Evolutionary conservation across 192 early-diverging fungal genomes (phyloP), one percentile per base, ranked within the genome.

Genomic region (Coemansia sp.): DNA sequence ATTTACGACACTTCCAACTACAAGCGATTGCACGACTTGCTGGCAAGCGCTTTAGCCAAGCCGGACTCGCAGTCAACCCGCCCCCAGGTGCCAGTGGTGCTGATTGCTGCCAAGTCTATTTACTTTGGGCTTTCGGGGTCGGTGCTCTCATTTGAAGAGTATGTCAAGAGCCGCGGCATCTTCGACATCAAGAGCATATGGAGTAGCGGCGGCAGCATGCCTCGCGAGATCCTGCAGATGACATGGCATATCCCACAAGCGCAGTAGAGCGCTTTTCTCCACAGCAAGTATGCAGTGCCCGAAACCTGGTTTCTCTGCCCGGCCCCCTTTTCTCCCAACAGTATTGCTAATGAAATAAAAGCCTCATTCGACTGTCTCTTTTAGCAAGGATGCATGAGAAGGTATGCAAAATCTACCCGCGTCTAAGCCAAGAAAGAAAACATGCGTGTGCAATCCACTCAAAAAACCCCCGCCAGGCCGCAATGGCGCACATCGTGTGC

Each of bases 51-150:
- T 21, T 55, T 79, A 31, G 69, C 68, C n/a, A 60, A 53, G 51
- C 77, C 87, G 31, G 10, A 10, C n/a, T 12, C 39, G 28, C 6
- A 2, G 6, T 34, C 69, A 82, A 56, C 68, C 73, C 9, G 18
- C 23, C 12, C 11, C 14, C 14, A 18, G 12, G 31, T 15, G 31
- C 74, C 74, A 12, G 56, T 53, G 56, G 64, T 45, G 11, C 85
- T 88, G 28, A 81, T 98, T 7, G 93, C 93, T 14, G 93, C 93
- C 55, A 98, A 98, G 60, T 84, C 88, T 0, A 86, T 88, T 6
- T 98, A 98, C 66, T 98, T 98, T 87, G 96, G 96, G 17, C 92
- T 93, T 2, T 83, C 88, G 20, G 96, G 96, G 6, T 87, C 88
- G 15, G 81, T 94, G 26, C 69, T 88, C 14, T 72, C 85, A 37